phyloP scores from a whole-genome alignment of 2,329 filamentous ascomycete species.

The Claviceps spartinae region DNA sequence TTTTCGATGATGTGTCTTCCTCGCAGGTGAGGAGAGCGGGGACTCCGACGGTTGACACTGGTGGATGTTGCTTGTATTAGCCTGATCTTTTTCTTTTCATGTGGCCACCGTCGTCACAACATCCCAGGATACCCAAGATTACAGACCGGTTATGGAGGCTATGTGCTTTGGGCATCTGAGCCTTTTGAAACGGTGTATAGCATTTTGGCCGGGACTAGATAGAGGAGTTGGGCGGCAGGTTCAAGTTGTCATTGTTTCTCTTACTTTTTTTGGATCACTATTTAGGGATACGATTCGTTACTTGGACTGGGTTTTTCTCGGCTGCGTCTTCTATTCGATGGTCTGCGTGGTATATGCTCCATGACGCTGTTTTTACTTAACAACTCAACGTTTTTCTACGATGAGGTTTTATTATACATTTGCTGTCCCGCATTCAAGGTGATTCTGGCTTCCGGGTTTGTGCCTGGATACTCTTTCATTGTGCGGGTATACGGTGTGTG shows the following conservation, averaged over 20 bases:
- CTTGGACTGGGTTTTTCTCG: neutral
- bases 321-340: neutral
- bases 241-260: constrained; percentile 2
- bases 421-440: no score
- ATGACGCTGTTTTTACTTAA: neutral
- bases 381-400: no score
- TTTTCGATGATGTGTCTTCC: neutral
- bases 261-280: neutral
- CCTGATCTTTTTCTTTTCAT: constrained; percentile 12
- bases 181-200: constrained; percentile 19
- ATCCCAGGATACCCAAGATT: constrained; percentile 24
- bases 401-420: no score
- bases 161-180: constrained; percentile 19
- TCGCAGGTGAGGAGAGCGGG: neutral
- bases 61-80: neutral
- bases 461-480: no score
- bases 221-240: constrained; percentile 24
- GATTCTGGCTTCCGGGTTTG: no score
- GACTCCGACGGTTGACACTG: neutral
- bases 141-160: constrained; percentile 21
- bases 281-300: constrained; percentile 1
- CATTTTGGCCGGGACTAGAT: constrained; percentile 22
- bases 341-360: neutral
- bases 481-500: no score
- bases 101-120: constrained; percentile 14